Conservation (phyloP, 345 rosid species). For the Euphorbia peplus region DNA sequence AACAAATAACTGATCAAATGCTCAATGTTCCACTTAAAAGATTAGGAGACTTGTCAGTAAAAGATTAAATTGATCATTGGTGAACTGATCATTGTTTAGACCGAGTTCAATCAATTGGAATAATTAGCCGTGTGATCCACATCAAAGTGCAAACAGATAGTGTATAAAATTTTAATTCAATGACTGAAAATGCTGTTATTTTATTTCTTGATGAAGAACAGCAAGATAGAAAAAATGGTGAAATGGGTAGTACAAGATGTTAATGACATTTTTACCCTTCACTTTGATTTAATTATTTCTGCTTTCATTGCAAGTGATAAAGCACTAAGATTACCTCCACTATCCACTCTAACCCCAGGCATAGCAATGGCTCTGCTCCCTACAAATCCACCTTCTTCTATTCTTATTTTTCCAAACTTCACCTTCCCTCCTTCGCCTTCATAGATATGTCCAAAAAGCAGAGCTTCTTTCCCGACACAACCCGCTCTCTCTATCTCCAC, state of each 20-base stretch:
- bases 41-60: too few relatives aligned
- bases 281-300: conserved; percentile 37
- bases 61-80: too few relatives aligned
- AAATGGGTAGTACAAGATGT: too few relatives aligned
- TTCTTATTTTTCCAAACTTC: conserved; percentile 50
- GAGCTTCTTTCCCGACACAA: conserved; percentile 48
- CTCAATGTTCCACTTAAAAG: too few relatives aligned
- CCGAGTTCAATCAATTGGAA: neutral
- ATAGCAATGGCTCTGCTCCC: conserved; percentile 57
- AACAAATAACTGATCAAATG: too few relatives aligned
- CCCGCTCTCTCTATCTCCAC: conserved; percentile 55
- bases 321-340: conserved; percentile 42
- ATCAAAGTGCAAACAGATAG: too few relatives aligned
- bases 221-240: neutral
- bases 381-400: conserved; percentile 47
- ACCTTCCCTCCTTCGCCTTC: conserved; percentile 60
- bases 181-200: too few relatives aligned
- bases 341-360: conserved; percentile 59
- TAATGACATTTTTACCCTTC: neutral
- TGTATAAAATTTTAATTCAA: too few relatives aligned
- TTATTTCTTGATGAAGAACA: neutral
- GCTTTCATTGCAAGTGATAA: conserved; percentile 61
- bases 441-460: conserved; percentile 60
- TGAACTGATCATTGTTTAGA: neutral
- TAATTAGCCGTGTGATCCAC: too few relatives aligned